phyloP scores from a whole-genome alignment of 1,284 basidiomycete species.

The Polyporus tsugae region DNA sequence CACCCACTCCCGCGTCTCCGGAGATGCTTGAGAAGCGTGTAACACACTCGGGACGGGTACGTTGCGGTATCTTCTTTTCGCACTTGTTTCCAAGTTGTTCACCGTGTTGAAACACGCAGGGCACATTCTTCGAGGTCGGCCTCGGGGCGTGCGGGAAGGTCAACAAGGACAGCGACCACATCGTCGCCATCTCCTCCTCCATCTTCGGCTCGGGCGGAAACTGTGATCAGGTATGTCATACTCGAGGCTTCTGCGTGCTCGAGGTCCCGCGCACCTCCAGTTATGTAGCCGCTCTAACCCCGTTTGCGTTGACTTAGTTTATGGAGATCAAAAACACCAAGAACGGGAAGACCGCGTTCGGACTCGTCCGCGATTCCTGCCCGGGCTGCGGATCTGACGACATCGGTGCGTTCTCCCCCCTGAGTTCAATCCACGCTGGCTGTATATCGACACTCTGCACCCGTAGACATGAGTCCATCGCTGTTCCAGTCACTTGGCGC shows the following conservation, averaged over 20 bases:
- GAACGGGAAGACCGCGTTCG: conserved; percentile 42
- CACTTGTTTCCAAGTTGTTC: neutral
- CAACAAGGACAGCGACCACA: conserved; percentile 43
- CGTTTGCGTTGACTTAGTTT: conserved; percentile 27
- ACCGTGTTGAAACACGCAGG: conserved; percentile 34
- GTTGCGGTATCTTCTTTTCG: neutral
- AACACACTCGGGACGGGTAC: conserved; percentile 54
- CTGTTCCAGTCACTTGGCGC: conserved; percentile 39
- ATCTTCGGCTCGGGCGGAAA: conserved; percentile 44
- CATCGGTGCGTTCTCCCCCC: conserved; percentile 39
- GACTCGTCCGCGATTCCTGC: conserved; percentile 43
- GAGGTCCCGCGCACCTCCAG: too few relatives aligned
- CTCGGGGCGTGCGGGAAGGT: conserved; percentile 50
- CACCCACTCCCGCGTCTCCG: conserved; percentile 55
- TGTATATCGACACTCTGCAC: neutral
- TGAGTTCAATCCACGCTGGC: neutral
- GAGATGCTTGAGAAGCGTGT: conserved; percentile 53
- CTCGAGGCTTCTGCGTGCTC: neutral
- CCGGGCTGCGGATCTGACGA: conserved; percentile 41
- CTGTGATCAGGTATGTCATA: conserved; percentile 45
- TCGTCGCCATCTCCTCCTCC: conserved; percentile 47
- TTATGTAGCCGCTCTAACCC: too few relatives aligned
- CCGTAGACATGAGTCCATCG: conserved; percentile 40
- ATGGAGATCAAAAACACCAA: conserved; percentile 41
- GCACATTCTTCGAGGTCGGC: conserved; percentile 50